Evolutionary conservation across 495 filamentous ascomycete genomes (phyloP), one percentile per base, ranked within the genome.

Genomic region (Chaetomium fimeti): DNA sequence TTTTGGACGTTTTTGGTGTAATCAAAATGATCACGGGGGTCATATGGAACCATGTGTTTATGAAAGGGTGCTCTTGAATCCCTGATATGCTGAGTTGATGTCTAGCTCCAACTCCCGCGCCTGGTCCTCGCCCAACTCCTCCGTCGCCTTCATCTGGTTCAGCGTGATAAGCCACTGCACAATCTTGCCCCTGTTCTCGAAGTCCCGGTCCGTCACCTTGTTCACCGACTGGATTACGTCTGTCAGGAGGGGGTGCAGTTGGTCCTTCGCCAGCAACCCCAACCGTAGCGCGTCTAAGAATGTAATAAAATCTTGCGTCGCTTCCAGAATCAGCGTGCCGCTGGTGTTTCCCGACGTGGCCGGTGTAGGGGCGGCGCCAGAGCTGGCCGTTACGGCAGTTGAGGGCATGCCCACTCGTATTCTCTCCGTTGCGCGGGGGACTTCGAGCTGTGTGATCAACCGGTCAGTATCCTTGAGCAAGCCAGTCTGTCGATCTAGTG

Each of bases 231-330:
- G 93, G 47, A 99, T 99, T 13, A 97, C 89, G 64, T 97, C 93
- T 1, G 91, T 92, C 1, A 98, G 82, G 1, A 98, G 80, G 20
- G 95, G 95, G 70, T 99, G 95, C 18, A 99, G 81, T 58, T 92
- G 91, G 77, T 99, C 93, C 74, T 99, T 99, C 8, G 92, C 92
- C 15, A 92, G 79, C 76, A 96, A 85, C 25, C 91, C 90, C 45
- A 99, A 82, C 69, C 90, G 89, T 68, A 98, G 81, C 25, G 94
- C 95, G 76, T 99, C 95, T 52, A 99, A 81, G 76, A 97, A 93
- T 0, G 95, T 99, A 75, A 99, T 98, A 72, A 99, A 99, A 73
- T 96, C 92, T 76, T 98, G 91, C 5, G 94, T 97, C 5, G 94
- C 93, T 55, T 90, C 84, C 29, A 93, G 76, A 61, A 97, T 92